Percentiles rank a stretch among this genome's conserved stretches.
These are phyloP conservation scores for Phoenix roebelenii DNA, from an alignment of 176 grass and related monocot genomes.

Conservation along the genomic window DNA sequence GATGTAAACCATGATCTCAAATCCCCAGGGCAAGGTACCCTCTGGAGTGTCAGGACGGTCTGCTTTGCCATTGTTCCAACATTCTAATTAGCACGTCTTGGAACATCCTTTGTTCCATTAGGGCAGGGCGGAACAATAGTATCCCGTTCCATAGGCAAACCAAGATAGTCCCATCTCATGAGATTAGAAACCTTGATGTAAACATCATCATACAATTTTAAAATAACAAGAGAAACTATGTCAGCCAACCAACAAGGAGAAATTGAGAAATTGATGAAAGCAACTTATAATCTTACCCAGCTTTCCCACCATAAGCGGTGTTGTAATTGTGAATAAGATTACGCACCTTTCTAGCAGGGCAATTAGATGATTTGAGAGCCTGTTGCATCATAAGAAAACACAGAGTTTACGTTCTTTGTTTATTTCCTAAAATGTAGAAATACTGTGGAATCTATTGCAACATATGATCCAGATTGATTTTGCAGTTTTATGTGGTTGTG, in stretches of 20 bases:
- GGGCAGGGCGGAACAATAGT: no score
- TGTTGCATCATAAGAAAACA: slow-evolving; percentile 25
- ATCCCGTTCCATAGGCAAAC: no score
- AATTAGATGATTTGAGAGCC: slow-evolving; percentile 60
- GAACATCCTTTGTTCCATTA: no score
- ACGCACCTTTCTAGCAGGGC: slow-evolving; percentile 53
- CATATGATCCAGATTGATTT: background rate
- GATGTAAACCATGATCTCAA: slow-evolving; percentile 6
- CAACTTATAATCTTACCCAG: slow-evolving; percentile 36
- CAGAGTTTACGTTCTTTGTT: background rate
- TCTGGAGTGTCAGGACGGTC: no score
- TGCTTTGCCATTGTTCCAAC: no score
- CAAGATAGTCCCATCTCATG: no score
- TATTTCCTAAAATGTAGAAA: background rate
- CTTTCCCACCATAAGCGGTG: slow-evolving; percentile 44
- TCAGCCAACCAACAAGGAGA: background rate
- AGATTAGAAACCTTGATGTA: slow-evolving; percentile 22
- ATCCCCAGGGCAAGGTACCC: no score
- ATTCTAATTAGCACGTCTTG: no score
- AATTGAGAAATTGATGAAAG: background rate
- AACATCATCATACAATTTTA: slow-evolving; percentile 58
- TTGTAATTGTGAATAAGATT: slow-evolving; percentile 80
- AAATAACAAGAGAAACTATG: background rate
- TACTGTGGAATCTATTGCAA: background rate
- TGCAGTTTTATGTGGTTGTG: no score